These are phyloP conservation scores for Epichloe sylvatica DNA, from an alignment of 2,329 filamentous ascomycete genomes.

Conservation along the genomic window DNA sequence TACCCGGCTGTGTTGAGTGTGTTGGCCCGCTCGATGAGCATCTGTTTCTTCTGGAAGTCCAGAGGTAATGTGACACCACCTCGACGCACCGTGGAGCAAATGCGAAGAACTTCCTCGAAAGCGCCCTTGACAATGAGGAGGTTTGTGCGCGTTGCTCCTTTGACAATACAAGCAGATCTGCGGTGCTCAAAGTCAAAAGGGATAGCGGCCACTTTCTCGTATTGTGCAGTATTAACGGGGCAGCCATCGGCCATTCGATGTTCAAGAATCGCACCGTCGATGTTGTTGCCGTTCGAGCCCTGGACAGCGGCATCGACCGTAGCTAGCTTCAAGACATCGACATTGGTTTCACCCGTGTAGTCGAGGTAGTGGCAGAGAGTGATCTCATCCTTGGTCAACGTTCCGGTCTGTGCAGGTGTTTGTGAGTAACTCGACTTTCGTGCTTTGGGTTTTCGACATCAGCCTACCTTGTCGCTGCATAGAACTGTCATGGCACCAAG, in stretches of 20 bases:
- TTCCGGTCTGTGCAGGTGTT: slow-evolving; percentile 12
- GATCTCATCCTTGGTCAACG: slow-evolving; percentile 18
- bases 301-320: slow-evolving; percentile 14
- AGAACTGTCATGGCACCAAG: slow-evolving; percentile 17
- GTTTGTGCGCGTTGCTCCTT: slow-evolving; percentile 10
- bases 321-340: slow-evolving; percentile 14
- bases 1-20: slow-evolving; percentile 10
- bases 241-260: slow-evolving; percentile 7
- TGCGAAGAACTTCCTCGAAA: slow-evolving; percentile 15
- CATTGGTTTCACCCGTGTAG: slow-evolving; percentile 7
- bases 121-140: slow-evolving; percentile 18
- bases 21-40: slow-evolving; percentile 7
- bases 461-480: slow-evolving; percentile 17
- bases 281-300: slow-evolving; percentile 16
- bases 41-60: slow-evolving; percentile 7
- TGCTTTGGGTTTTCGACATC: not conserved
- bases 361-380: slow-evolving; percentile 13
- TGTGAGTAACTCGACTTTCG: not conserved
- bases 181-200: slow-evolving; percentile 16
- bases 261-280: slow-evolving; percentile 14
- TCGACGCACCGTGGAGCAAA: slow-evolving; percentile 11
- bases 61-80: slow-evolving; percentile 8
- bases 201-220: slow-evolving; percentile 12
- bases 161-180: slow-evolving; percentile 12
- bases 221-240: slow-evolving; percentile 9